A percentile compares a stretch with the other conserved stretches of the same genome.
Evolutionary conservation across 805 yeast genomes (phyloP).

Genomic region (Metschnikowia baotianmanensis): DNA sequence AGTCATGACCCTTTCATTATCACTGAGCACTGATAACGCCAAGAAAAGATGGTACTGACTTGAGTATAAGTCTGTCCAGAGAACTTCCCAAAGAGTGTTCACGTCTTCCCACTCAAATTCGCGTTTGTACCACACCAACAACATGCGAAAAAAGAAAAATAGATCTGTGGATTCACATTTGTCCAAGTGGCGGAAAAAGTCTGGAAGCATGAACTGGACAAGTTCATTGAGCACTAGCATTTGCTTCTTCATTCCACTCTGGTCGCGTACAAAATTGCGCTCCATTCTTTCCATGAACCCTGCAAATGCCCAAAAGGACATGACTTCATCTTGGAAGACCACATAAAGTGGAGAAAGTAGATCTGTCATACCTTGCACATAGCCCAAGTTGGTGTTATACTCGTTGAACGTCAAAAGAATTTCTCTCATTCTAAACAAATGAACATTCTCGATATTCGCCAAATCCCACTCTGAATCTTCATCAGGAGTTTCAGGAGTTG

Average conservation of each 20-base stretch:
- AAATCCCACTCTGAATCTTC: constrained; percentile 54
- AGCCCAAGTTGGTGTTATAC: constrained; percentile 79
- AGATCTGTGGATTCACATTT: constrained; percentile 86
- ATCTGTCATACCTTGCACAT: constrained; percentile 98
- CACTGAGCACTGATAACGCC: constrained; percentile 85
- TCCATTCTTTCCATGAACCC: constrained; percentile 94
- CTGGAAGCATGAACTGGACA: constrained; percentile 88
- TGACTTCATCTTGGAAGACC: constrained; percentile 60
- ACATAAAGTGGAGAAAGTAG: constrained; percentile 81
- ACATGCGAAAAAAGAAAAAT: constrained; percentile 93
- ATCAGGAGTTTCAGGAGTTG: constrained; percentile 35
- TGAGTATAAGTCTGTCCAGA: constrained; percentile 84
- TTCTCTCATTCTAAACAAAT: constrained; percentile 68
- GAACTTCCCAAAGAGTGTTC: constrained; percentile 82
- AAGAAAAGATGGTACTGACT: constrained; percentile 87
- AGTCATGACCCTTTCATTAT: constrained; percentile 74
- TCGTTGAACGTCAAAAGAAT: constrained; percentile 85
- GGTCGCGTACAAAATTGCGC: constrained; percentile 86
- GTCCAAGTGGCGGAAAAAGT: constrained; percentile 75
- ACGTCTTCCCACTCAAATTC: constrained; percentile 82
- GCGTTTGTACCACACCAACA: constrained; percentile 91
- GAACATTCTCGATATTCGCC: constrained; percentile 69
- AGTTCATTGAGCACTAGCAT: constrained; percentile 79
- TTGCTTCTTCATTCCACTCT: constrained; percentile 89
- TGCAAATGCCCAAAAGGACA: constrained; percentile 86